A percentile compares a stretch with the other conserved stretches of the same genome.
These are phyloP conservation scores for Polyporus arcularius DNA, from an alignment of 768 basidiomycete genomes.

Conservation along the genomic window DNA sequence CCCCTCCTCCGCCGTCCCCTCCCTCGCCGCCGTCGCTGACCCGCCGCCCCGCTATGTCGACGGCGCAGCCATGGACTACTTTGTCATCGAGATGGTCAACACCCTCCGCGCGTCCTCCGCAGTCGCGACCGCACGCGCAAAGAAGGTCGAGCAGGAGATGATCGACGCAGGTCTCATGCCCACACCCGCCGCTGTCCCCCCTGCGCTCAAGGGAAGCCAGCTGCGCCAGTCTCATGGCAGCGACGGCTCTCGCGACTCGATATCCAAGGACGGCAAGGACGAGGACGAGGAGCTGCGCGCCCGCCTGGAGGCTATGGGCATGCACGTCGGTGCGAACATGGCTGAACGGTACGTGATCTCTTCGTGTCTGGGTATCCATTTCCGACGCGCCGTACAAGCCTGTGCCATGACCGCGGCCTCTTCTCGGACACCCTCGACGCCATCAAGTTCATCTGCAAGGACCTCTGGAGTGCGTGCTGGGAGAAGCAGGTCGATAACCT, in stretches of 20 bases:
- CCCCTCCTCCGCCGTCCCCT: slow-evolving; percentile 20
- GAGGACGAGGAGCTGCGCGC: slow-evolving; percentile 71
- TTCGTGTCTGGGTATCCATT: not conserved
- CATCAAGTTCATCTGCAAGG: slow-evolving; percentile 96
- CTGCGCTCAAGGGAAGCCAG: slow-evolving; percentile 41
- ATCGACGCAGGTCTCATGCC: slow-evolving; percentile 74
- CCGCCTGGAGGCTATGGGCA: slow-evolving; percentile 79
- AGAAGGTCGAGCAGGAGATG: slow-evolving; percentile 78
- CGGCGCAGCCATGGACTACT: slow-evolving; percentile 77
- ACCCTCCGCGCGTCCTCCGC: slow-evolving; percentile 74
- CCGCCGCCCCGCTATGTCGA: slow-evolving; percentile 64
- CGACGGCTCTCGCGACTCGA: slow-evolving; percentile 22
- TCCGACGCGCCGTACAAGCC: slow-evolving; percentile 40
- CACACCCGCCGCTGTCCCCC: slow-evolving; percentile 42
- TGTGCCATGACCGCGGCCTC: slow-evolving; percentile 73
- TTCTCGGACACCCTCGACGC: slow-evolving; percentile 85
- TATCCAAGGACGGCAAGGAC: slow-evolving; percentile 22
- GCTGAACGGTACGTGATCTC: slow-evolving; percentile 69
- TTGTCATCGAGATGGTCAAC: slow-evolving; percentile 79
- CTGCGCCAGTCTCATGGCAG: slow-evolving; percentile 41
- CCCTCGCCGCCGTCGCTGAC: slow-evolving; percentile 61
- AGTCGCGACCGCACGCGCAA: slow-evolving; percentile 66
- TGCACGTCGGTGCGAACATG: slow-evolving; percentile 85
- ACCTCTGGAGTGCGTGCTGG: slow-evolving; percentile 90
- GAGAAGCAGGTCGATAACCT: slow-evolving; percentile 96